These are phyloP conservation scores for Apophysomyces sp. DNA, from an alignment of 371 early-diverging fungal genomes.

Conservation along the genomic window DNA sequence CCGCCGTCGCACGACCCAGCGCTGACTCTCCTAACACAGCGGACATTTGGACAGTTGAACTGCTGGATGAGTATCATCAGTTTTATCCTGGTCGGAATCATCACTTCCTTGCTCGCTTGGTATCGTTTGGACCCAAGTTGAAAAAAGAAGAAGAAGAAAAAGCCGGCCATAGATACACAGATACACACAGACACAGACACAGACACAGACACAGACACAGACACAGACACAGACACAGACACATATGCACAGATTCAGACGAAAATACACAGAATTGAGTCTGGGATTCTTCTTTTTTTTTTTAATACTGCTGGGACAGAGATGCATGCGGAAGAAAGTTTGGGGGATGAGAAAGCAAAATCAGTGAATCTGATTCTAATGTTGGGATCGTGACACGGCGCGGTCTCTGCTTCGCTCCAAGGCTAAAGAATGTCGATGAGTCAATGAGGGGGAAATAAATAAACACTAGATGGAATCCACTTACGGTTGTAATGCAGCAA, in stretches of 20 bases:
- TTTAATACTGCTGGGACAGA: no score
- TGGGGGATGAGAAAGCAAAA: no score
- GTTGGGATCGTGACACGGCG: no score
- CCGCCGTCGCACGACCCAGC: conserved; percentile 1
- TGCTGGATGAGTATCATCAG: conserved; percentile 16
- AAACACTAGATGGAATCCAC: conserved; percentile 20
- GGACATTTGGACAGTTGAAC: conserved; percentile 8
- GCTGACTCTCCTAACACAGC: background rate
- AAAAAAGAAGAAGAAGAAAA: background rate
- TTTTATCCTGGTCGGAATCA: conserved; percentile 6
- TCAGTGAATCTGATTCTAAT: no score
- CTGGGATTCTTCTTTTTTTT: no score
- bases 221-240: no score
- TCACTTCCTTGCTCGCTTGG: conserved; percentile 10
- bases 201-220: background rate
- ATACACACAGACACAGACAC: background rate
- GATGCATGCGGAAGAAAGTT: no score
- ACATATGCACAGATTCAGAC: no score
- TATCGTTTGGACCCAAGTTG: background rate
- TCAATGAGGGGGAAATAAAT: background rate
- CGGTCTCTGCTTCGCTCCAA: conserved; percentile 20
- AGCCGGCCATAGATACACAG: background rate
- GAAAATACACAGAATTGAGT: no score
- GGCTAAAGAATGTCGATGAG: conserved; percentile 4
- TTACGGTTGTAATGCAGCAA: conserved; percentile 93